These are phyloP conservation scores for Trichoderma endophyticum DNA, from an alignment of 2,329 filamentous ascomycete species.

Conservation along the genomic window DNA sequence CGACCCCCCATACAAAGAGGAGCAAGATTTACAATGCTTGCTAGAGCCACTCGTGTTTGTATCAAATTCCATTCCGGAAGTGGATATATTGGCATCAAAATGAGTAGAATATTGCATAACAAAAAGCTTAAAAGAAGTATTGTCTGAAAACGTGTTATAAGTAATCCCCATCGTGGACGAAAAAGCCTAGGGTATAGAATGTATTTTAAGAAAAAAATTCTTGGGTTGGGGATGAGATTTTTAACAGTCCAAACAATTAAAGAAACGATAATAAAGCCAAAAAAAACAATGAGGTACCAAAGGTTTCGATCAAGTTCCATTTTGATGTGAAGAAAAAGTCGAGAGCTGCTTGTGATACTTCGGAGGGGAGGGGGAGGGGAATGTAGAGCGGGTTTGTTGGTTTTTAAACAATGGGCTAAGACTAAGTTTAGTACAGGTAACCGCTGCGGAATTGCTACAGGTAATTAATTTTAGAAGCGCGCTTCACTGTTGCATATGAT, in stretches of 20 bases:
- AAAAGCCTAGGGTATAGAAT: constrained; percentile 10
- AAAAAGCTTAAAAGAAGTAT: not conserved
- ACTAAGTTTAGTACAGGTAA: not conserved
- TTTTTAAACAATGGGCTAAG: not conserved
- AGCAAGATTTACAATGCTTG: constrained; percentile 6
- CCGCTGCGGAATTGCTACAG: not conserved
- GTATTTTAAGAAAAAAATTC: constrained; percentile 11
- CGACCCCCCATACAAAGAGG: constrained; percentile 11
- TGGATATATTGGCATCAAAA: constrained; percentile 4
- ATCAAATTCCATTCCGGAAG: constrained; percentile 4
- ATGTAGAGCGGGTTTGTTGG: not conserved
- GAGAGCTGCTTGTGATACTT: not conserved
- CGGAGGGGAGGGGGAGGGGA: not conserved
- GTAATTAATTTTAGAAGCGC: not conserved
- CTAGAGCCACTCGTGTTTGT: constrained; percentile 8
- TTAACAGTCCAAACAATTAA: constrained; percentile 1
- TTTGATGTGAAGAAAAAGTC: not conserved
- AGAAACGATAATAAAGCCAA: constrained; percentile 8
- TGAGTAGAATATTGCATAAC: not conserved
- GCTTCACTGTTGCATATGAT: not conserved
- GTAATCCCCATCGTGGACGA: not conserved
- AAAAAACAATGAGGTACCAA: constrained; percentile 16
- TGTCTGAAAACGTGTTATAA: not conserved
- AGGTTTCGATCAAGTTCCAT: constrained; percentile 9
- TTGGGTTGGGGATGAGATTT: constrained; percentile 1